Conservation (phyloP, 2,329 filamentous ascomycete species). For the Alternaria arbusti region DNA sequence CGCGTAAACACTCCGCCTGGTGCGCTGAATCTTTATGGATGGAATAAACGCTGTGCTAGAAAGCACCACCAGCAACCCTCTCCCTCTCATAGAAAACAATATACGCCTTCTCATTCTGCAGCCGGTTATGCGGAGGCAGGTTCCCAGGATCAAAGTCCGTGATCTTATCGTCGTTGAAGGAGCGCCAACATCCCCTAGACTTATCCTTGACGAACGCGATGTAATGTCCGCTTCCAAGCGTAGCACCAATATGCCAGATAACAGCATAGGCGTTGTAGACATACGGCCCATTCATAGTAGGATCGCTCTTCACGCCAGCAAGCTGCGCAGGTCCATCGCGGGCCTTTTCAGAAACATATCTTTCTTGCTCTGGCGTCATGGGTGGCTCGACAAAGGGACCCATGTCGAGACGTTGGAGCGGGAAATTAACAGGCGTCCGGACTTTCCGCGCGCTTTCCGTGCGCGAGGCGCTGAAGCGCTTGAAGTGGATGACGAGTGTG, state of each 20-base stretch:
- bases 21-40: no score
- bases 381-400: slow-evolving; percentile 64
- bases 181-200: slow-evolving; percentile 63
- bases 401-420: slow-evolving; percentile 72
- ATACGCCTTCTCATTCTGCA: slow-evolving; percentile 70
- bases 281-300: slow-evolving; percentile 63
- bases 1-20: not conserved
- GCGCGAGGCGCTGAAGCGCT: slow-evolving; percentile 68
- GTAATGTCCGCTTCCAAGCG: slow-evolving; percentile 79
- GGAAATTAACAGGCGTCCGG: slow-evolving; percentile 75
- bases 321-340: slow-evolving; percentile 36
- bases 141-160: slow-evolving; percentile 64
- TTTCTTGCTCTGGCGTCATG: slow-evolving; percentile 46
- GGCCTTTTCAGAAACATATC: slow-evolving; percentile 40
- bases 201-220: slow-evolving; percentile 65
- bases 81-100: slow-evolving; percentile 67
- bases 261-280: slow-evolving; percentile 87
- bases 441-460: slow-evolving; percentile 69
- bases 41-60: no score
- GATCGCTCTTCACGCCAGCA: slow-evolving; percentile 47
- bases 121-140: slow-evolving; percentile 54
- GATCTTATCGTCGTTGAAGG: slow-evolving; percentile 63
- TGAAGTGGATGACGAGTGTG: slow-evolving; percentile 78
- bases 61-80: slow-evolving; percentile 40
- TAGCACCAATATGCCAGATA: slow-evolving; percentile 74